Conservation (phyloP, 257 asterid genomes). For the Parsonsia alboflavescens region DNA sequence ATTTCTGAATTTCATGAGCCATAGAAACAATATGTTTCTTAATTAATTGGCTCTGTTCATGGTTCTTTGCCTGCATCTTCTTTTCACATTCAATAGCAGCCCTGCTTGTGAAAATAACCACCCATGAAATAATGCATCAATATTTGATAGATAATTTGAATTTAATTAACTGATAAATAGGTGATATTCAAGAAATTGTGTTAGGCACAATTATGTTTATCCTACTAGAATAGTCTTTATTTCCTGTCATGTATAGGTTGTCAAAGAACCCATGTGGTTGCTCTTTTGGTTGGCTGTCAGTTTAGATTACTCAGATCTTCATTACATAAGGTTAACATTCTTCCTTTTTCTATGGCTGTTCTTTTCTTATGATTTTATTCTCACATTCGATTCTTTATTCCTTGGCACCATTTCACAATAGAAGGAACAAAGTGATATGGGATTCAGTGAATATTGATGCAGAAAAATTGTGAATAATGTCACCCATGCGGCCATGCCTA, state of each 20-base stretch:
- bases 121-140: conserved; percentile 13
- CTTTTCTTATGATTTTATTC: neutral
- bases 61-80: conserved; percentile 48
- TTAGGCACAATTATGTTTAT: neutral
- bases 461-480: neutral
- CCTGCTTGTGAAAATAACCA: conserved; percentile 32
- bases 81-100: conserved; percentile 75
- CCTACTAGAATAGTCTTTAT: neutral
- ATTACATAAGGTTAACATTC: neutral
- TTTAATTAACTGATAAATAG: neutral
- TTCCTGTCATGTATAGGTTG: neutral
- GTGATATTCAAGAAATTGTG: neutral
- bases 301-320: neutral
- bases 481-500: neutral
- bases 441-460: neutral
- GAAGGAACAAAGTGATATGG: neutral
- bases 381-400: neutral
- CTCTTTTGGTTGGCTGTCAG: neutral
- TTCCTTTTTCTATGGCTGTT: neutral
- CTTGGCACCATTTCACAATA: neutral
- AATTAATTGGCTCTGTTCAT: conserved; percentile 53
- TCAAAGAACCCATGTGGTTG: neutral
- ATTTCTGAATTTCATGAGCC: conserved; percentile 57
- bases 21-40: conserved; percentile 55
- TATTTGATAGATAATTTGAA: neutral